Percentiles rank a stretch among this genome's conserved stretches.
phyloP scores from a whole-genome alignment of 768 basidiomycete genomes.

The Collybia sordida region DNA sequence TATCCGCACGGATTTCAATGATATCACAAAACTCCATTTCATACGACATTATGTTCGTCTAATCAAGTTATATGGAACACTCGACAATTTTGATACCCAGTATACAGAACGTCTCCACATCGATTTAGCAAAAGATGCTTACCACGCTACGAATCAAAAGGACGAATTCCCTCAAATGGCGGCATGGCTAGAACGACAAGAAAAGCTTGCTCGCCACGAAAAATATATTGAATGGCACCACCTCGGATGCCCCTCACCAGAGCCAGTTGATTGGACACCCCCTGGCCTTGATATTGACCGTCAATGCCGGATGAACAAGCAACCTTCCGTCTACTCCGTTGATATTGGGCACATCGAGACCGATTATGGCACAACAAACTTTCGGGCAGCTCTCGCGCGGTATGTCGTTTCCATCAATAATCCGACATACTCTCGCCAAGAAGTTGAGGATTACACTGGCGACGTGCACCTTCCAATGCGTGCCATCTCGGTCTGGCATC shows the following conservation, averaged over 20 bases:
- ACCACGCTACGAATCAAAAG: too few species aligned
- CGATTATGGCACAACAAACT: not conserved
- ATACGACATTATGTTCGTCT: conserved; percentile 5
- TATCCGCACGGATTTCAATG: conserved; percentile 7
- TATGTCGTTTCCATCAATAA: not conserved
- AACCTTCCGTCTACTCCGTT: not conserved
- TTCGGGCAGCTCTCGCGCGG: not conserved
- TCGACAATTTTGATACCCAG: not conserved
- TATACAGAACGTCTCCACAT: too few species aligned
- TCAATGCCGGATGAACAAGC: not conserved
- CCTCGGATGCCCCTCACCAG: not conserved
- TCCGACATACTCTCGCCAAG: not conserved
- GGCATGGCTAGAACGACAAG: too few species aligned
- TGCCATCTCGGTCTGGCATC: not conserved
- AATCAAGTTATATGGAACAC: not conserved
- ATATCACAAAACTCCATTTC: conserved; percentile 10
- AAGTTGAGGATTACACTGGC: not conserved
- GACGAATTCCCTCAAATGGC: too few species aligned
- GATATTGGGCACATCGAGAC: not conserved
- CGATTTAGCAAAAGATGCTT: too few species aligned
- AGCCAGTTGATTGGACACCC: not conserved
- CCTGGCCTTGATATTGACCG: not conserved
- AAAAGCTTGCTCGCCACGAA: not conserved
- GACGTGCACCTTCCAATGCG: not conserved
- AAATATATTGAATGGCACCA: not conserved